Percentiles rank a stretch among this genome's conserved stretches.
These are phyloP conservation scores for Penicillium soppii DNA, from an alignment of 495 filamentous ascomycete species.

Conservation along the genomic window DNA sequence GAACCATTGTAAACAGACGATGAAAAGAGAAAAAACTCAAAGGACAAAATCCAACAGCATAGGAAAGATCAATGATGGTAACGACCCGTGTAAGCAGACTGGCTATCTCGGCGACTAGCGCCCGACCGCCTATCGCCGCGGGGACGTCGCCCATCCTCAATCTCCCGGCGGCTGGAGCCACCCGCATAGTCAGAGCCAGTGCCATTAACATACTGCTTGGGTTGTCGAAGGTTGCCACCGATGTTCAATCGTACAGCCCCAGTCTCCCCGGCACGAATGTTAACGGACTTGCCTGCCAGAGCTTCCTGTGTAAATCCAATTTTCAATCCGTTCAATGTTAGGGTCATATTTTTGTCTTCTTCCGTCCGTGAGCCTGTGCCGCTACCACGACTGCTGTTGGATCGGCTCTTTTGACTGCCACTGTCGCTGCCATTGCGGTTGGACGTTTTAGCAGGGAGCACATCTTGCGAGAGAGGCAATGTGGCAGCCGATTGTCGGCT, in stretches of 20 bases:
- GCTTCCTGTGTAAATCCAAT: constrained; percentile 40
- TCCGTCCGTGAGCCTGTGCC: constrained; percentile 32
- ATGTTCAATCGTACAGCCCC: constrained; percentile 43
- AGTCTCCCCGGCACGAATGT: constrained; percentile 38
- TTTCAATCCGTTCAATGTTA: constrained; percentile 43
- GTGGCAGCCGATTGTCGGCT: constrained; percentile 20
- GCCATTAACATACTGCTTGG: constrained; percentile 37
- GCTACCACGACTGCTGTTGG: constrained; percentile 46
- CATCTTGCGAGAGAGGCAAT: constrained; percentile 36
- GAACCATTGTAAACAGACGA: neutral
- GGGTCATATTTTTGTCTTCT: constrained; percentile 43
- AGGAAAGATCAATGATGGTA: constrained; percentile 15
- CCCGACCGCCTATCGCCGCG: constrained; percentile 39
- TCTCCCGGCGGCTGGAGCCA: constrained; percentile 25
- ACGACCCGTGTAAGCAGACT: constrained; percentile 34
- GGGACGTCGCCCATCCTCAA: constrained; percentile 30
- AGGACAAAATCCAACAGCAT: neutral
- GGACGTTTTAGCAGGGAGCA: constrained; percentile 30
- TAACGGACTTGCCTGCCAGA: constrained; percentile 41
- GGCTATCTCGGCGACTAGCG: constrained; percentile 37
- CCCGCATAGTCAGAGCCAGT: constrained; percentile 34
- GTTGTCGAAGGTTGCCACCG: constrained; percentile 28
- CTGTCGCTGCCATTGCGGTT: constrained; percentile 39
- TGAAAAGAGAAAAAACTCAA: neutral
- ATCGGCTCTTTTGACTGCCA: constrained; percentile 46